Evolutionary conservation across 192 early-diverging fungal genomes (phyloP).

Genomic region (Coemansia sp.): DNA sequence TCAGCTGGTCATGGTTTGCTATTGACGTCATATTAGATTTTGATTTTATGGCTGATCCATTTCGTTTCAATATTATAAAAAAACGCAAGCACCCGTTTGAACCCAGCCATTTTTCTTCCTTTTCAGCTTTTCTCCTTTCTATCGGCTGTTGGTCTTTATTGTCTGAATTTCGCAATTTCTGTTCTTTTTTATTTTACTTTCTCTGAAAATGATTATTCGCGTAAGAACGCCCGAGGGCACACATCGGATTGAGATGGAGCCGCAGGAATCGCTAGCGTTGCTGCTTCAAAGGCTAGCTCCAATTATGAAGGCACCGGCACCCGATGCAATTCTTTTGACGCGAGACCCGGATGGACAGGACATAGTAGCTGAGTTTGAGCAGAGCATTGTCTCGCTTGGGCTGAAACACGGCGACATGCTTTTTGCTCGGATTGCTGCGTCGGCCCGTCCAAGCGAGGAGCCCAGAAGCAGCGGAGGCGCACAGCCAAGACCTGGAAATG

Average conservation of each 20-base stretch:
- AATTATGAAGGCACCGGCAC: conserved; percentile 28
- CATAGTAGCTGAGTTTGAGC: conserved; percentile 39
- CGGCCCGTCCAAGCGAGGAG: conserved; percentile 29
- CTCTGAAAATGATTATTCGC: conserved; percentile 39
- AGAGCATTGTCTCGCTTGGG: conserved; percentile 30
- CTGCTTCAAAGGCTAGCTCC: conserved; percentile 34
- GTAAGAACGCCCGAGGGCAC: conserved; percentile 48
- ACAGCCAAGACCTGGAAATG: background rate
- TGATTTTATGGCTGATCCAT: too few species aligned
- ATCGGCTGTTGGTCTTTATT: too few species aligned
- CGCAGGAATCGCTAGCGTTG: conserved; percentile 27
- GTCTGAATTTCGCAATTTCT: too few species aligned
- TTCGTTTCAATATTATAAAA: too few species aligned
- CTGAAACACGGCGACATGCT: conserved; percentile 49
- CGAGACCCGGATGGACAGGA: conserved; percentile 23
- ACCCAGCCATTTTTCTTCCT: too few species aligned
- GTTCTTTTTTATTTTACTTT: background rate
- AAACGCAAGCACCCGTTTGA: too few species aligned
- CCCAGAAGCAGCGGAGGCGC: conserved; percentile 6
- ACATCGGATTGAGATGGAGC: conserved; percentile 40
- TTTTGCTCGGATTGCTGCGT: conserved; percentile 30
- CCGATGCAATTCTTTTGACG: conserved; percentile 38
- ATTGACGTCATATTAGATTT: too few species aligned
- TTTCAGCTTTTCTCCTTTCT: too few species aligned
- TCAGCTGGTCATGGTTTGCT: too few species aligned